phyloP scores from a whole-genome alignment of 2,329 filamentous ascomycete genomes.

The Alternaria hordeiaustralica region DNA sequence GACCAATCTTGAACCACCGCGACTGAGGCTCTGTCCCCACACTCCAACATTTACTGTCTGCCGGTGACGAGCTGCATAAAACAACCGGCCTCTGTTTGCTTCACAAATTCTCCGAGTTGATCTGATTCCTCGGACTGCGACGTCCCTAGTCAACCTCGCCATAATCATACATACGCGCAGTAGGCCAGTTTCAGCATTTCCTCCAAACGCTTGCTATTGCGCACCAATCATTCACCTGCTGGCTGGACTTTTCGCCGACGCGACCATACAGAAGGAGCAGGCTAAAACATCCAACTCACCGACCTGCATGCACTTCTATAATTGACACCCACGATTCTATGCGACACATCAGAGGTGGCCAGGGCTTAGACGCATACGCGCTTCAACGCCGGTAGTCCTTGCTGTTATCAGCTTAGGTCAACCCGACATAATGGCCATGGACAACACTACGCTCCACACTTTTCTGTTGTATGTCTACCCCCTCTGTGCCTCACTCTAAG shows the following conservation, averaged over 20 bases:
- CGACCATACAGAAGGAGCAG: slow-evolving; percentile 30
- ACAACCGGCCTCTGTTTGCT: slow-evolving; percentile 22
- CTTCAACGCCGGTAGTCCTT: slow-evolving; percentile 33
- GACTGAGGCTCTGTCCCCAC: slow-evolving; percentile 22
- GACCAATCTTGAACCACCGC: slow-evolving; percentile 37
- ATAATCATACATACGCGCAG: slow-evolving; percentile 28
- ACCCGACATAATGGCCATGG: slow-evolving; percentile 39
- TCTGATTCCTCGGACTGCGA: slow-evolving; percentile 24
- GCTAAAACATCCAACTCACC: slow-evolving; percentile 33
- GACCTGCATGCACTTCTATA: slow-evolving; percentile 39
- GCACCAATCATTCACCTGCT: slow-evolving; percentile 30
- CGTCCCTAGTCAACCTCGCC: slow-evolving; percentile 40
- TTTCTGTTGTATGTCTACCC: slow-evolving; percentile 56
- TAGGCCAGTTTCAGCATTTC: slow-evolving; percentile 38
- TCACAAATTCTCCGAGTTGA: slow-evolving; percentile 24
- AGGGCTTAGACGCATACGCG: slow-evolving; percentile 36
- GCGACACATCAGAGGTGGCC: slow-evolving; percentile 22
- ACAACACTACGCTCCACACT: slow-evolving; percentile 68
- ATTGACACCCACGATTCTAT: slow-evolving; percentile 32
- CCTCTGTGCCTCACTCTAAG: slow-evolving; percentile 18
- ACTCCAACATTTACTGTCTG: slow-evolving; percentile 12
- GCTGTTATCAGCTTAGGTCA: slow-evolving; percentile 36
- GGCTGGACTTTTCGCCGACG: slow-evolving; percentile 23
- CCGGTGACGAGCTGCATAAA: slow-evolving; percentile 29
- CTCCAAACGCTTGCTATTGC: slow-evolving; percentile 23